phyloP scores from a whole-genome alignment of 495 filamentous ascomycete genomes.

The Podospora australis region DNA sequence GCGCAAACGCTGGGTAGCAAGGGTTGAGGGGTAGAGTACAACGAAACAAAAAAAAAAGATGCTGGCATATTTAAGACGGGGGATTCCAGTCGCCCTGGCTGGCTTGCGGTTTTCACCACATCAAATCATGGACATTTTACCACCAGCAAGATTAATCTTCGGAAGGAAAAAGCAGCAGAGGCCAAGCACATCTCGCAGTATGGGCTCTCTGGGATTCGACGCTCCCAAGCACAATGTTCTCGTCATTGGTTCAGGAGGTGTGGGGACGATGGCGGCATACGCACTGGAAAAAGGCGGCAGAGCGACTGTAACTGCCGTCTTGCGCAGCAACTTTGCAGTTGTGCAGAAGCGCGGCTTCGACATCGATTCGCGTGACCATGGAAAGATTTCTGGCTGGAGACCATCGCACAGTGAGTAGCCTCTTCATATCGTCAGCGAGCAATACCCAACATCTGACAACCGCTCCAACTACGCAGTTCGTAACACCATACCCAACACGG shows the following conservation, averaged over 20 bases:
- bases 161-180: no score
- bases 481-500: constrained; percentile 35
- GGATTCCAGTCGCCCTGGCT: no score
- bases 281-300: constrained; percentile 25
- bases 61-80: no score
- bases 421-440: neutral
- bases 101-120: no score
- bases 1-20: no score
- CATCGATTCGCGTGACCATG: constrained; percentile 31
- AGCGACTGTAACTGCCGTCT: constrained; percentile 27
- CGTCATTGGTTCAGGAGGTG: constrained; percentile 34
- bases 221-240: no score
- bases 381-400: constrained; percentile 23
- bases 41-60: no score
- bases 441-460: neutral
- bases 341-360: constrained; percentile 23
- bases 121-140: no score
- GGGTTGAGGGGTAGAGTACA: no score
- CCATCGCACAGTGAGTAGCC: constrained; percentile 15
- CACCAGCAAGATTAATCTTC: no score
- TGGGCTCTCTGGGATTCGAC: no score
- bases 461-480: constrained; percentile 16
- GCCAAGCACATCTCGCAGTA: no score
- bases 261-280: constrained; percentile 37
- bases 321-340: constrained; percentile 32